Conservation (phyloP, 2,329 filamentous ascomycete genomes). For the Fusarium fujikuroi region DNA sequence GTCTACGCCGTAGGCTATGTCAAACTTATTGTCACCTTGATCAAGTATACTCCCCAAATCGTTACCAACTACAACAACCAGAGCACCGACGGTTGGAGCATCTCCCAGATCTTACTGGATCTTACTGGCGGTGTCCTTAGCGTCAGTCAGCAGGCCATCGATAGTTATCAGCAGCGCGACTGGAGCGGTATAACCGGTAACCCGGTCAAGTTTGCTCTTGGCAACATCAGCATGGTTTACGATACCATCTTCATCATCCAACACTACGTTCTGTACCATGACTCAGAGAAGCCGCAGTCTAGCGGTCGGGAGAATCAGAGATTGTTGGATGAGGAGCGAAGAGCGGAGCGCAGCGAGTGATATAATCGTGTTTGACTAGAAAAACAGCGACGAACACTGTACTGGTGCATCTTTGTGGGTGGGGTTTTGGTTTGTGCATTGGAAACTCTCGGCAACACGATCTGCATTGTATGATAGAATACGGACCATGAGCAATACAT, state of each 20-base stretch:
- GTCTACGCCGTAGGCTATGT: constrained; percentile 82
- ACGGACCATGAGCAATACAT: background rate
- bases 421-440: constrained; percentile 12
- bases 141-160: constrained; percentile 82
- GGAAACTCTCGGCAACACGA: background rate
- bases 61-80: constrained; percentile 84
- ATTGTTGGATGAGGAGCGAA: constrained; percentile 46
- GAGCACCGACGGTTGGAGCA: constrained; percentile 90
- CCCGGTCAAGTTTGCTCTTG: constrained; percentile 87
- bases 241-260: constrained; percentile 88
- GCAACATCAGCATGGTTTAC: constrained; percentile 87
- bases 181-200: constrained; percentile 94
- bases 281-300: constrained; percentile 16
- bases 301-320: constrained; percentile 38
- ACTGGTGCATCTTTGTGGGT: background rate
- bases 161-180: constrained; percentile 84
- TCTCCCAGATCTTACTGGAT: constrained; percentile 85
- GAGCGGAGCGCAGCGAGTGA: constrained; percentile 27
- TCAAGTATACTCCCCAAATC: constrained; percentile 94
- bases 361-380: background rate
- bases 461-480: constrained; percentile 4
- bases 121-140: constrained; percentile 84
- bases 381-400: background rate
- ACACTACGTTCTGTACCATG: constrained; percentile 82
- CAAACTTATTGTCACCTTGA: constrained; percentile 86